Conservation (phyloP, 139 green algal genomes). For the Chlorella sp. region DNA sequence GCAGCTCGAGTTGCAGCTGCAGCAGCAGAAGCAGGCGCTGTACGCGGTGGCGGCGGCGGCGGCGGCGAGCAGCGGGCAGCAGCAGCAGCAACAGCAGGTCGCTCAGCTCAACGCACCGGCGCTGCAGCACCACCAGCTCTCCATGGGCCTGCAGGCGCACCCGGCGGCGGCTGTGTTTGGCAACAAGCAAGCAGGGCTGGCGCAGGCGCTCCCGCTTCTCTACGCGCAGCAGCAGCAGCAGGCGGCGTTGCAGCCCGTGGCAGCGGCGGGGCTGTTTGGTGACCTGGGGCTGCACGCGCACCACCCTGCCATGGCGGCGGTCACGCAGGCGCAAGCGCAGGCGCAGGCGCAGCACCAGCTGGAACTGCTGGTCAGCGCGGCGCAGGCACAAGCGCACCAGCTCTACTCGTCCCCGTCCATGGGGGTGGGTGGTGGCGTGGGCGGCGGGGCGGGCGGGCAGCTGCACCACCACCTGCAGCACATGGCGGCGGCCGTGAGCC, state of each 20-base stretch:
- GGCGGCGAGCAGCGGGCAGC: background rate
- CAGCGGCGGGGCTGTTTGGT: too few species aligned
- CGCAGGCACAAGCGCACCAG: background rate
- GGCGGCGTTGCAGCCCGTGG: too few species aligned
- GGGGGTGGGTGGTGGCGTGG: background rate
- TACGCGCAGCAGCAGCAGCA: background rate
- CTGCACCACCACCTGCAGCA: background rate
- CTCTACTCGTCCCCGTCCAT: too few species aligned
- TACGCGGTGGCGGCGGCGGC: background rate
- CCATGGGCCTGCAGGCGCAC: background rate
- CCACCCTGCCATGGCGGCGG: too few species aligned
- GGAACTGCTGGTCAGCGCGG: background rate
- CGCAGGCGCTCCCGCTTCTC: background rate
- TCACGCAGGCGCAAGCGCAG: background rate
- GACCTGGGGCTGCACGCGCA: too few species aligned
- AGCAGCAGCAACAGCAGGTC: constrained; percentile 2
- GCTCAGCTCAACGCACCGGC: background rate
- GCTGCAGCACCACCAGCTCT: background rate
- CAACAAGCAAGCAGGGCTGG: too few species aligned
- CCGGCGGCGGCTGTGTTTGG: too few species aligned
- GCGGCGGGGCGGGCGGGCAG: too few species aligned
- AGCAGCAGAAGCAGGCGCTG: background rate
- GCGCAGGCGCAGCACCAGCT: background rate
- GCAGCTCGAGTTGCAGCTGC: background rate
- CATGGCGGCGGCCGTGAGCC: too few species aligned